Percentiles rank a stretch among this genome's conserved stretches.
Conservation (phyloP, 148 eudicot genomes). For the Selenicereus undatus region DNA sequence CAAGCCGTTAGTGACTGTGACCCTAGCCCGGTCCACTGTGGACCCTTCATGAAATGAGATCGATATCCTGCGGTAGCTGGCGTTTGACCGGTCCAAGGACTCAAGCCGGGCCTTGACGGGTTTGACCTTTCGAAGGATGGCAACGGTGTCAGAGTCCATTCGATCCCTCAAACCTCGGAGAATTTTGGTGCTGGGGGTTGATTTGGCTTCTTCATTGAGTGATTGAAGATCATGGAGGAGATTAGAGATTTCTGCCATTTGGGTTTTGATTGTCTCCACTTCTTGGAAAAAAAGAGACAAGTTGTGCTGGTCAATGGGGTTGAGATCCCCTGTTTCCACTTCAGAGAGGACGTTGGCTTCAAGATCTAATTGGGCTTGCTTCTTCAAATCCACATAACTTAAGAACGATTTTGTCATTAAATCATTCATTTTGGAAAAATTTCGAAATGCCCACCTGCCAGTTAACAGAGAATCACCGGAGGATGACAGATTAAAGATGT, state of each 20-base stretch:
- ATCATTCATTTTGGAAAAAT: conserved; percentile 57
- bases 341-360: conserved; percentile 39
- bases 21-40: conserved; percentile 57
- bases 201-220: conserved; percentile 70
- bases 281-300: conserved; percentile 65
- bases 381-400: conserved; percentile 84
- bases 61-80: conserved; percentile 34
- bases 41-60: conserved; percentile 37
- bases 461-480: conserved; percentile 7
- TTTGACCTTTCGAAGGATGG: conserved; percentile 64
- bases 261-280: conserved; percentile 49
- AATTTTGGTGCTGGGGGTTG: conserved; percentile 56
- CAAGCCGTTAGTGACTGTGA: conserved; percentile 60
- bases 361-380: conserved; percentile 50
- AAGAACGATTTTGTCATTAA: conserved; percentile 82
- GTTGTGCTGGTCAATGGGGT: conserved; percentile 45
- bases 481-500: neutral
- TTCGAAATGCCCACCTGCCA: conserved; percentile 30
- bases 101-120: conserved; percentile 52
- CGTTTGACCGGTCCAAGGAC: conserved; percentile 49
- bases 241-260: conserved; percentile 57
- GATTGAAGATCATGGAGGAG: conserved; percentile 67
- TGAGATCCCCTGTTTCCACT: conserved; percentile 33
- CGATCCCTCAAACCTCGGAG: conserved; percentile 66
- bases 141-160: conserved; percentile 69